Evolutionary conservation across 2,329 filamentous ascomycete species (phyloP), one percentile per base, ranked within the genome.

Genomic region (Domatiomyces globalis): DNA sequence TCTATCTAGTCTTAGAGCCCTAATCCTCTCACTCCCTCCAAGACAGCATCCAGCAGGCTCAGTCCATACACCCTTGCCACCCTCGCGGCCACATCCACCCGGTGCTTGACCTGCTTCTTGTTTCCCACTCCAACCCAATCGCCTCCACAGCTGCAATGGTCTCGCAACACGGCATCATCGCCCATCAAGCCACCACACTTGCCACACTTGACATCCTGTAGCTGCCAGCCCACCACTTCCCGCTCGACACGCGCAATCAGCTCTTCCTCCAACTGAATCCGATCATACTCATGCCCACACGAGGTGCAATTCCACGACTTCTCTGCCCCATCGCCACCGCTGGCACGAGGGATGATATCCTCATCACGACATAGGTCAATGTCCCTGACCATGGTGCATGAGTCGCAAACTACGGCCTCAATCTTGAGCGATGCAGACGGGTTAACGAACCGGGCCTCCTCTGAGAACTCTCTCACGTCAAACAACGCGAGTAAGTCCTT

Each of bases 61-160:
- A 96, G 71, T 4, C 80, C 82, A 69, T 92, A 95, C 64, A 81
- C 88, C 61, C 72, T 76, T 6, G 86, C 86, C 47, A 94, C 89
- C 49, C 78, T 81, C 58, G 73, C 75, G 67, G 87, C 83, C 4
- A 95, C 84, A 43, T 67, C 74, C 61, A 96, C 61, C 63, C 72
- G 77, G 64, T 73, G 78, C 62, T 78, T 68, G 22, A 90, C 71
- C 25, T 85, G 84, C 27, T 76, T 79, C 57, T 76, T 74, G 59
- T 82, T 77, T 54, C 89, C 74, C 18, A 81, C 86, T 58, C 80
- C 80, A 17, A 75, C 76, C 92, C 92, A 98, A 53, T 78, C 77
- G 2, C 92, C 92, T 55, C 86, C 87, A 72, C 92, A 98, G 9
- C 83, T 84, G 68, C 94, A 98, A 67, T 96, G 89, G 66, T 95